Evolutionary conservation across 1,139 yeast species (phyloP).

Genomic region (Saccharomyces pastorianus): DNA sequence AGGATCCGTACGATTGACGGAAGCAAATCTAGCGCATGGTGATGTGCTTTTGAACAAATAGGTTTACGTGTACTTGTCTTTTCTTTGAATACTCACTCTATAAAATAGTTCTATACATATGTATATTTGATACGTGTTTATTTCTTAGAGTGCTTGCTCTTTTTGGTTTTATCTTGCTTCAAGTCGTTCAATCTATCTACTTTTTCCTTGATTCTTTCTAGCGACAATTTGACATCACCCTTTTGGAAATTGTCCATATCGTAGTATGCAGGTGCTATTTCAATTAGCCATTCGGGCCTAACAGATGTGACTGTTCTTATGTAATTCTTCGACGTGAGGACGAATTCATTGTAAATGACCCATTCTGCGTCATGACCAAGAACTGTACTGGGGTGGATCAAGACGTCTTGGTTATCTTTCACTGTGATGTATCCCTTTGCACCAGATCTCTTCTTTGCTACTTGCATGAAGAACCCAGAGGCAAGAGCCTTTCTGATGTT

Average conservation of each 20-base stretch:
- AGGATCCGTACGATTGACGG: no score
- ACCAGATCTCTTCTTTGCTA: slow-evolving; percentile 75
- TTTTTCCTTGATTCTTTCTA: slow-evolving; percentile 58
- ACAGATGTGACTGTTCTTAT: slow-evolving; percentile 87
- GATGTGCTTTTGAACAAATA: not conserved
- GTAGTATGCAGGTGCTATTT: slow-evolving; percentile 79
- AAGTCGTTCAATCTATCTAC: slow-evolving; percentile 39
- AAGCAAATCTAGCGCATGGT: no score
- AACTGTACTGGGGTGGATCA: slow-evolving; percentile 89
- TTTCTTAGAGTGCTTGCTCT: slow-evolving; percentile 13
- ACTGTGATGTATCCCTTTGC: slow-evolving; percentile 77
- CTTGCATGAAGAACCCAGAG: slow-evolving; percentile 98
- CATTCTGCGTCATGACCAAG: slow-evolving; percentile 80
- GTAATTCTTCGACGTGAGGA: slow-evolving; percentile 84
- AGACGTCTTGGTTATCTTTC: slow-evolving; percentile 91
- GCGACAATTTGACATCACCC: slow-evolving; percentile 76
- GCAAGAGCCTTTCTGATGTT: slow-evolving; percentile 80
- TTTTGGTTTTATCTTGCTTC: slow-evolving; percentile 29
- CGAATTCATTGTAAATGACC: slow-evolving; percentile 93
- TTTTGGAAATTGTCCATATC: slow-evolving; percentile 65
- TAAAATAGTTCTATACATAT: not conserved
- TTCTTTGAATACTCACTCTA: not conserved
- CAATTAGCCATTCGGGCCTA: slow-evolving; percentile 80
- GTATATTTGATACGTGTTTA: not conserved
- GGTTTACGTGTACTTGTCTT: not conserved